phyloP scores from a whole-genome alignment of 768 basidiomycete genomes.

The Boletus sensibilis region DNA sequence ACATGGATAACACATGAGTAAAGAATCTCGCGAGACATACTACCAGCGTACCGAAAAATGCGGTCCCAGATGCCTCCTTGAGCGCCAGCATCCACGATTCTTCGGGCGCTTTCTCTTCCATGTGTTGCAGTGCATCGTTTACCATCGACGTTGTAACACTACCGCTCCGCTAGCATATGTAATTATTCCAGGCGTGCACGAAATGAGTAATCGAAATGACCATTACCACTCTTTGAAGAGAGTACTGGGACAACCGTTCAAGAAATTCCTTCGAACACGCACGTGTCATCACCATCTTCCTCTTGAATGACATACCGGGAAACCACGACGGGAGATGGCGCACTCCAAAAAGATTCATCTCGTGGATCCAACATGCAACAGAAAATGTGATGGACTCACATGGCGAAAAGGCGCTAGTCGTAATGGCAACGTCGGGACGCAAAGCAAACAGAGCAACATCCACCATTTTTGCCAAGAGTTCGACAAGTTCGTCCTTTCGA shows the following conservation, averaged over 20 bases:
- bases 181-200: neutral
- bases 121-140: neutral
- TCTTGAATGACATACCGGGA: neutral
- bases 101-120: neutral
- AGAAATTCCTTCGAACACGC: too few relatives aligned
- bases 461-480: too few relatives aligned
- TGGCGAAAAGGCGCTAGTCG: too few relatives aligned
- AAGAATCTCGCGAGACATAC: neutral
- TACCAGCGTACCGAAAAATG: neutral
- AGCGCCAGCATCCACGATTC: neutral
- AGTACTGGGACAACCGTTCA: too few relatives aligned
- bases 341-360: too few relatives aligned
- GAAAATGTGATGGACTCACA: too few relatives aligned
- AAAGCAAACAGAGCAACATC: too few relatives aligned
- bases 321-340: too few relatives aligned
- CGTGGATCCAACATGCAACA: too few relatives aligned
- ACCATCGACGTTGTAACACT: neutral
- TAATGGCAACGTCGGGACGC: too few relatives aligned
- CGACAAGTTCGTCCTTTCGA: too few relatives aligned
- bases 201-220: neutral
- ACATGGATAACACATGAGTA: neutral
- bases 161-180: neutral
- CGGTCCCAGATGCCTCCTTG: neutral
- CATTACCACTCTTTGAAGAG: neutral
- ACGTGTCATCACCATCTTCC: too few relatives aligned